Base-by-base conservation (phyloP, 148 eudicot genomes). In the Limonium bicolor region DNA sequence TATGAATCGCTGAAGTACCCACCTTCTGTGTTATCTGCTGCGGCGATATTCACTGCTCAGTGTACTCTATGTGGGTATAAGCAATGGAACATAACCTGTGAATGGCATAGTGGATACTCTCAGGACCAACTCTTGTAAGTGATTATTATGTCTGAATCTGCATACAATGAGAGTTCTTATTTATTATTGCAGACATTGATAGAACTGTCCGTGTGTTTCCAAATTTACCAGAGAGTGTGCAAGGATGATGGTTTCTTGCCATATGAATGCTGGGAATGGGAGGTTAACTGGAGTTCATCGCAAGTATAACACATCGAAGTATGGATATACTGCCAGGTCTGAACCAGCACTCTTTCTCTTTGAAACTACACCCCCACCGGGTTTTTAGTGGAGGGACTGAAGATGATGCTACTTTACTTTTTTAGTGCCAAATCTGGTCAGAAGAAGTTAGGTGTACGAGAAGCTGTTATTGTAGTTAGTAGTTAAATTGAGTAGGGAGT, bases 21-120 rank as follows among this genome's bases (percentile, higher is more conserved):
- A n/a, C 94, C 96, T 5, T 86, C 96, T 8, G 37, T 70, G 5
- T 38, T 82, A 51, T 93, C 96, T 35, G 94, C 96, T 1, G 82
- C 94, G 38, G 78, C 96, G 7, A 46, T 86, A 21, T 86, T 67
- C 37, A 76, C 96, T 0, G 96, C 88, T 24, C 96, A 82, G 9
- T 72, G 73, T 4, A 63, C 79, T 59, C 61, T 82, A 6, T 64
- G 53, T 23, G 87, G 82, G 26, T 55, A 63, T 13, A 76, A 61
- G 47, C 74, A 81, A 46, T 86, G 96, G 96, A 75, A 53, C 45
- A 82, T 66, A 57, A 82, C 94, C 20, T 71, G 82, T 53, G 79
- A 78, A 63, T 66, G 60, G 65, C 60, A 86, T 42, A 50, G 82
- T 1, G 69, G 50, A 46, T 86, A 82, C 67, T 40, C 69, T 3